Percentiles rank a stretch among this genome's conserved stretches.
These are phyloP conservation scores for Perkinsus olseni DNA, from an alignment of 169 alveolate genomes.

Conservation along the genomic window DNA sequence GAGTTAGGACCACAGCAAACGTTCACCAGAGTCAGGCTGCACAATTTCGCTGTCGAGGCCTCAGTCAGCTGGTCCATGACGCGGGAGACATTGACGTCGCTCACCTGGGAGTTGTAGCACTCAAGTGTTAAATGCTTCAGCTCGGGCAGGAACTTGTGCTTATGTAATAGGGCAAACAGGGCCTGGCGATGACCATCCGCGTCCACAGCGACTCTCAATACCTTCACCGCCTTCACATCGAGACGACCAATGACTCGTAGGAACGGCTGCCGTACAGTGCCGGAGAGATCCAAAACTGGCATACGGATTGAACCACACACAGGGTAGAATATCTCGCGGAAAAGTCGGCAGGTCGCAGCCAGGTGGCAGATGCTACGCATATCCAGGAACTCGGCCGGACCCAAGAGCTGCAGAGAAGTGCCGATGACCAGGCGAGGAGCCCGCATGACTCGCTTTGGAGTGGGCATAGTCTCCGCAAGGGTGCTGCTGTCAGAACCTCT, in stretches of 20 bases:
- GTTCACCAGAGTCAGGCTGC: not conserved
- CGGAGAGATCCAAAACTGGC: not conserved
- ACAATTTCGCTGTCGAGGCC: not conserved
- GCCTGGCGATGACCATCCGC: not conserved
- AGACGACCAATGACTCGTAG: not conserved
- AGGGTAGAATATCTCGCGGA: not conserved
- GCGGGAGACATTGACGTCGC: not conserved
- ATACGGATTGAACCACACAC: not conserved
- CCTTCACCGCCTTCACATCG: not conserved
- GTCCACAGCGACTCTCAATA: not conserved
- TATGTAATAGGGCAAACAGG: not conserved
- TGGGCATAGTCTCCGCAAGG: not conserved
- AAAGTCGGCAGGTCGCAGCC: not conserved
- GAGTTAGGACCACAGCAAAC: not conserved
- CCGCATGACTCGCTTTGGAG: not conserved
- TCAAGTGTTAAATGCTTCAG: not conserved
- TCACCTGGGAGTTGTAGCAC: not conserved
- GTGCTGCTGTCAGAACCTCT: not conserved
- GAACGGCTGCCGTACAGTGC: not conserved
- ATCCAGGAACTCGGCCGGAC: not conserved
- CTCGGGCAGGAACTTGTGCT: not conserved
- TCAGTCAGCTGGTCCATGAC: not conserved
- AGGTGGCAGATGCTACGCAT: not conserved
- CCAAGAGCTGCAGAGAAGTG: not conserved
- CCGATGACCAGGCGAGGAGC: not conserved